phyloP scores from a whole-genome alignment of 306 rosid species.

The Vigna nakashimae region DNA sequence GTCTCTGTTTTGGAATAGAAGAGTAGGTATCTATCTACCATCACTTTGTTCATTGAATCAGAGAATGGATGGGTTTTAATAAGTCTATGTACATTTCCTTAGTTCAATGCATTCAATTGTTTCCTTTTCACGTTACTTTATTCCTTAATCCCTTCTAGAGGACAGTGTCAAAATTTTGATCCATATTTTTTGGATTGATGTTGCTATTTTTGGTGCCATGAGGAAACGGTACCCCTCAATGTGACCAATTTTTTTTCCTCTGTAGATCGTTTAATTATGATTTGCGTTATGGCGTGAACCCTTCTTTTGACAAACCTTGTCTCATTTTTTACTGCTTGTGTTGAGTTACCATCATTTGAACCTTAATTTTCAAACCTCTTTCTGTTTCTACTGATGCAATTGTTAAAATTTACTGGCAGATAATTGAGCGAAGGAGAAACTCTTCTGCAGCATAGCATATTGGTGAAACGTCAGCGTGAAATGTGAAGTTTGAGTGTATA shows the following conservation, averaged over 20 bases:
- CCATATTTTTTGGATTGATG: constrained; percentile 33
- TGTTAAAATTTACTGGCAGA: constrained; percentile 38
- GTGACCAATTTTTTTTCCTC: constrained; percentile 11
- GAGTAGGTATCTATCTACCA: constrained; percentile 7
- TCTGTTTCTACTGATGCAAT: constrained; percentile 11
- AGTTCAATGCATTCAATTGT: constrained; percentile 39
- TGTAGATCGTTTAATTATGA: constrained; percentile 25
- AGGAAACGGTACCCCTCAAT: constrained; percentile 16
- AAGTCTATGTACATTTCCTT: constrained; percentile 21
- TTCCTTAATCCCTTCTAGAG: constrained; percentile 23
- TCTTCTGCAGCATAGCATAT: constrained; percentile 27
- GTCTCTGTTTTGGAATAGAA: constrained; percentile 17
- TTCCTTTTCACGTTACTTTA: constrained; percentile 42
- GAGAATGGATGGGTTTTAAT: background rate
- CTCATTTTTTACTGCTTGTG: background rate
- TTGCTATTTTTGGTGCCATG: constrained; percentile 34
- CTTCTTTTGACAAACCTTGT: constrained; percentile 29
- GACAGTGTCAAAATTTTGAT: constrained; percentile 45
- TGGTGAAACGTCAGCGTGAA: constrained; percentile 40
- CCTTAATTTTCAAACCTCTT: background rate
- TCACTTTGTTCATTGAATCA: constrained; percentile 35
- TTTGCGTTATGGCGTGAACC: background rate
- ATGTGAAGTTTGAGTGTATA: constrained; percentile 42
- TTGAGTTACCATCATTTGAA: constrained; percentile 20
- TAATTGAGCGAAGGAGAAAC: constrained; percentile 25